These are phyloP conservation scores for Neofusicoccum parvum DNA, from an alignment of 2,329 filamentous ascomycete species.

Conservation along the genomic window DNA sequence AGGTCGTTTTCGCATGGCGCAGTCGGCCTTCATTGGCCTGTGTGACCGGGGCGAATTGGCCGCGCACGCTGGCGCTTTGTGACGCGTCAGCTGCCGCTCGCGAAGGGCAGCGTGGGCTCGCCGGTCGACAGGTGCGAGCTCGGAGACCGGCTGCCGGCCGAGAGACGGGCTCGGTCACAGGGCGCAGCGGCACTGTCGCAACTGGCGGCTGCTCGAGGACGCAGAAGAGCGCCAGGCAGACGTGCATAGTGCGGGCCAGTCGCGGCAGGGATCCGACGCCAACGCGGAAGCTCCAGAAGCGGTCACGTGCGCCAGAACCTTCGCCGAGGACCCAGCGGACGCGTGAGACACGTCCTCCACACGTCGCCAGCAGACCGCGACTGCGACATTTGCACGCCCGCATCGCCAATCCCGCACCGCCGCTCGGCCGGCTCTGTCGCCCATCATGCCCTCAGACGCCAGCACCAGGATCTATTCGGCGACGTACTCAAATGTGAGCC, in stretches of 20 bases:
- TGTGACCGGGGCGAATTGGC: neutral
- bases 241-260: no score
- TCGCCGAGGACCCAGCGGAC: conserved; percentile 2
- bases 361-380: conserved; percentile 6
- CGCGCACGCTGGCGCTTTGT: conserved; percentile 8
- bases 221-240: no score
- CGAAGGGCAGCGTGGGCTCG: neutral
- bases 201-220: no score
- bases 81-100: conserved; percentile 4
- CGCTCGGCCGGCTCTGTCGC: neutral
- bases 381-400: neutral
- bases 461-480: conserved; percentile 61
- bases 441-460: conserved; percentile 38
- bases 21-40: conserved; percentile 3
- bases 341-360: neutral
- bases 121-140: neutral
- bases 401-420: conserved; percentile 4
- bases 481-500: conserved; percentile 63
- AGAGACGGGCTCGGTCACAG: neutral
- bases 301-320: neutral
- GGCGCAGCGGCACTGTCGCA: no score
- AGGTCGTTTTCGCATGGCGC: conserved; percentile 10
- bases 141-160: neutral
- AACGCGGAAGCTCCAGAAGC: neutral
- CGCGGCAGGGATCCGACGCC: neutral